Conservation (phyloP, 2,329 filamentous ascomycete genomes). For the Pseudogymnoascus destructans region DNA sequence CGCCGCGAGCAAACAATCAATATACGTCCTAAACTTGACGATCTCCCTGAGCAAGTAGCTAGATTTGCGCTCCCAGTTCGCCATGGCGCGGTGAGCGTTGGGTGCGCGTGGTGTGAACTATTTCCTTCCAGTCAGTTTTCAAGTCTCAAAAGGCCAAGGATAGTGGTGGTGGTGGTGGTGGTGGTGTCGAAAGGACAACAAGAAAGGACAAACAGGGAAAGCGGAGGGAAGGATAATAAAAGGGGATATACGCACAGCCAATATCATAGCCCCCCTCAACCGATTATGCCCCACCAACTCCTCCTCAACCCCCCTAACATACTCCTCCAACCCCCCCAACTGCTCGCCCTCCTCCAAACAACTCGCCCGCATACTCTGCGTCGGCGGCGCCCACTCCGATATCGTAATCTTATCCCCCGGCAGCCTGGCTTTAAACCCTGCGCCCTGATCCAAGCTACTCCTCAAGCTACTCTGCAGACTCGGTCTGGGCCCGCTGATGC, state of each 20-base stretch:
- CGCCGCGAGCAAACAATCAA: constrained; percentile 67
- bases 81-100: constrained; percentile 74
- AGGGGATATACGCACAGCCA: constrained; percentile 43
- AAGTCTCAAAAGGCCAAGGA: no score
- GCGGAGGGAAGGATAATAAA: no score
- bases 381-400: constrained; percentile 77
- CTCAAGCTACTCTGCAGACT: constrained; percentile 50
- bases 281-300: constrained; percentile 83
- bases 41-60: constrained; percentile 85
- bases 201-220: no score
- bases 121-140: no score
- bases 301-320: constrained; percentile 74
- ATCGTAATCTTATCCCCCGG: constrained; percentile 77
- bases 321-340: constrained; percentile 57
- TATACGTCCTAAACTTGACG: constrained; percentile 92
- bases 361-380: constrained; percentile 80
- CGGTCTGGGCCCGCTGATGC: constrained; percentile 30
- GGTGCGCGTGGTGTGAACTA: constrained; percentile 70
- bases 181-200: no score
- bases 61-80: constrained; percentile 95
- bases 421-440: constrained; percentile 39
- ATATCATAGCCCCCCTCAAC: constrained; percentile 70
- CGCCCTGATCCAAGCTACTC: constrained; percentile 39
- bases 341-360: constrained; percentile 70
- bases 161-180: no score